Evolutionary conservation across 352 stramenopile genomes (phyloP).

Genomic region (Blastocystis sp.): DNA sequence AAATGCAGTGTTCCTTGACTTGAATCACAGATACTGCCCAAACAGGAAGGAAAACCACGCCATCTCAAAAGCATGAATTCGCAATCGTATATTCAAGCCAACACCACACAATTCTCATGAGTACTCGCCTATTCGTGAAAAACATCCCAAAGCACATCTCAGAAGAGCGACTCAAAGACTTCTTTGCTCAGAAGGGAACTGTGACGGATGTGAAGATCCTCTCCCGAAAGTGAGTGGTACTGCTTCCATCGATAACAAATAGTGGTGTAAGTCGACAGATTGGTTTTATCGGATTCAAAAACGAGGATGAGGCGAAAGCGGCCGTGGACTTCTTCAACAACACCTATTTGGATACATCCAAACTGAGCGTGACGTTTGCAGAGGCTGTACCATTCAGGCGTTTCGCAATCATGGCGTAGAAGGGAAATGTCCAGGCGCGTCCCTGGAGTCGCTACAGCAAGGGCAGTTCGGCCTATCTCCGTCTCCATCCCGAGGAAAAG

Average conservation of each 20-base stretch:
- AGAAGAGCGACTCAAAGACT: slow-evolving; percentile 70
- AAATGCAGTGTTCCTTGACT: no score
- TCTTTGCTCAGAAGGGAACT: slow-evolving; percentile 65
- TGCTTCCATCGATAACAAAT: background rate
- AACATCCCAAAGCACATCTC: slow-evolving; percentile 72
- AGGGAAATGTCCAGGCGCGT: slow-evolving; percentile 76
- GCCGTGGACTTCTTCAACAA: slow-evolving; percentile 76
- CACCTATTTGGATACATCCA: slow-evolving; percentile 85
- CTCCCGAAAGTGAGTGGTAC: slow-evolving; percentile 70
- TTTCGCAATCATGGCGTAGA: slow-evolving; percentile 69
- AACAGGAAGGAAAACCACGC: no score
- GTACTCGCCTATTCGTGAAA: slow-evolving; percentile 72
- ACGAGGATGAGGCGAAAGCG: slow-evolving; percentile 72
- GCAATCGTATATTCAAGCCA: no score
- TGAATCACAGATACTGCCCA: no score
- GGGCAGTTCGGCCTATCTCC: slow-evolving; percentile 76
- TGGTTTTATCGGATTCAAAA: slow-evolving; percentile 79
- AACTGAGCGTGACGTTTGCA: slow-evolving; percentile 80
- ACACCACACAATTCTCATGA: background rate
- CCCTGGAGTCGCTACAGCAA: slow-evolving; percentile 85
- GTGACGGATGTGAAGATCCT: slow-evolving; percentile 73
- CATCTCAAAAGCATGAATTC: no score
- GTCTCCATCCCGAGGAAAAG: slow-evolving; percentile 73
- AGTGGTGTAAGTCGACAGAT: slow-evolving; percentile 73
- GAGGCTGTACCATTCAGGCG: slow-evolving; percentile 73